A percentile compares a stretch with the other conserved stretches of the same genome.
Conservation (phyloP, 176 grass and related monocot species). For the Saccharum spontaneum region DNA sequence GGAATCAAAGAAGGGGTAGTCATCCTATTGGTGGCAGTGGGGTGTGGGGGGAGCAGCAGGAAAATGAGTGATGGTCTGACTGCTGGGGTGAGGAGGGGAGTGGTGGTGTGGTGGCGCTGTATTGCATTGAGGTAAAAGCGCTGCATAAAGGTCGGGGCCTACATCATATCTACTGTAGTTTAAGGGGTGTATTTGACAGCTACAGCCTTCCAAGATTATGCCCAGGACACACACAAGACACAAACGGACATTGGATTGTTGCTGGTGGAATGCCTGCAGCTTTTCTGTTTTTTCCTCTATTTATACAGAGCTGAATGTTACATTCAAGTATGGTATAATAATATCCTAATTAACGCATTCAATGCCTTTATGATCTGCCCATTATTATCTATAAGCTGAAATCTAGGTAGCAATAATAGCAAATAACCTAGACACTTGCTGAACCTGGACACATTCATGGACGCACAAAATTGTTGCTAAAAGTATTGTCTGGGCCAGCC, state of each 20-base stretch:
- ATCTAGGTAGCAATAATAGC: background rate
- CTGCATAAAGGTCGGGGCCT: background rate
- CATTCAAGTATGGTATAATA: background rate
- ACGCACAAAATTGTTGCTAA: background rate
- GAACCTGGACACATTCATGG: background rate
- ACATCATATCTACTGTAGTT: background rate
- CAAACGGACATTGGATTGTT: background rate
- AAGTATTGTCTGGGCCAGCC: background rate
- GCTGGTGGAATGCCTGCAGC: background rate
- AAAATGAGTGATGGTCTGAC: background rate
- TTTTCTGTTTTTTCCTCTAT: background rate
- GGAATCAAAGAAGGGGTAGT: background rate
- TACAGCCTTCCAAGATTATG: background rate
- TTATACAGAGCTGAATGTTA: background rate
- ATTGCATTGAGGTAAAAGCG: background rate
- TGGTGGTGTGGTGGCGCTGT: background rate
- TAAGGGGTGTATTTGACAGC: too few relatives aligned
- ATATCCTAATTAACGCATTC: background rate
- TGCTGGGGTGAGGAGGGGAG: background rate
- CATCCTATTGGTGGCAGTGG: background rate
- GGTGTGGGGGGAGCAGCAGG: background rate
- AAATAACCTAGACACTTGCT: background rate
- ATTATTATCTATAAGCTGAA: background rate
- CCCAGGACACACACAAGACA: background rate
- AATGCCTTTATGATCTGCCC: background rate